Evolutionary conservation across 2,329 filamentous ascomycete species (phyloP), one percentile per base, ranked within the genome.

Genomic region (Chaetomium olivaceum): DNA sequence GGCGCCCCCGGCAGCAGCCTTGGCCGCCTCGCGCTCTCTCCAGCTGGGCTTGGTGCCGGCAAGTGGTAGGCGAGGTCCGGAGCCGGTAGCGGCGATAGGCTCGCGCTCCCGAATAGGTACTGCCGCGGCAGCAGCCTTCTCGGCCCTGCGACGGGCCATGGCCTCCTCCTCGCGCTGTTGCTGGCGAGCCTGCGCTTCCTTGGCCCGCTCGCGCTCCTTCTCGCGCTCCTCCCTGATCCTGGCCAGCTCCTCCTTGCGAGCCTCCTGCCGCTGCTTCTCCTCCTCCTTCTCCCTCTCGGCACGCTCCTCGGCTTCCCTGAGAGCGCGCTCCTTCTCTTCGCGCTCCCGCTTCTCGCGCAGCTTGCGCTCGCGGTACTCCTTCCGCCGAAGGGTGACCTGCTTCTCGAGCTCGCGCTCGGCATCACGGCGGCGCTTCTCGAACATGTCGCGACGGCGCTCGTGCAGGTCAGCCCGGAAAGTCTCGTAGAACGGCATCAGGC

Each of bases 401-500:
- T 90, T 91, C 82, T 98, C 91, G 65, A 98, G 86, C 77, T 99
- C 95, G 70, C 90, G 89, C 83, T 98, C 93, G 36, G 95, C 95
- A 74, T 92, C 89, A 77, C 91, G 93, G 76, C 91, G 91, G 70
- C 93, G 91, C 82, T 91, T 94, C 85, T 98, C 95, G 72, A 98
- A 99, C 79, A 98, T 93, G 73, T 96, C 91, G 75, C 92, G 92
- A 73, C 94, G 91, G 75, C 92, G 90, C 78, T 95, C 90, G 68
- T 91, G 91, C 62, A 99, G 87, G 57, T 89, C 88, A 71, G 89
- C 84, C 75, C 91, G 89, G 86, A 97, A 98, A 11, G 82, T 80
- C 77, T 95, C 92, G 80, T 97, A 99, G 62, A 84, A 79, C n/a
- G 89, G 86, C 70, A 98, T 90, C 62, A 99, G 85, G 68, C 93